Evolutionary conservation across 192 early-diverging fungal genomes (phyloP), one percentile per base, ranked within the genome.

Genomic region (Coemansia javaensis): DNA sequence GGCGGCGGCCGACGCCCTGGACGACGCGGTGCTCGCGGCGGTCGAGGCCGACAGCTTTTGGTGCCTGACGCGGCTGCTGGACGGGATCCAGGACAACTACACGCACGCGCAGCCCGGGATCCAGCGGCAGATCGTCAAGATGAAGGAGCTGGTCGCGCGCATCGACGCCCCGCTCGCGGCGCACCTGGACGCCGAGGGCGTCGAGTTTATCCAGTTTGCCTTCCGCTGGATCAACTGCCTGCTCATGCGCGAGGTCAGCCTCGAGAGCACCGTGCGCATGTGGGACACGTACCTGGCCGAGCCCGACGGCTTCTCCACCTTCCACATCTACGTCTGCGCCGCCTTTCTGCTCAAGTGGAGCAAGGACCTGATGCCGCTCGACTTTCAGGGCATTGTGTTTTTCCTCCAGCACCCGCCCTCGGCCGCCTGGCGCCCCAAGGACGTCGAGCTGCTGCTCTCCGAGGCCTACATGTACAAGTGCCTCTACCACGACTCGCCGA

Each of bases 141-240:
- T 99, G 43, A 89, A 90, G 47, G 94, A 97, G 61, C 77, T 99
- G 25, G 88, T 95, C 2, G 85, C 83, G 32, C 76, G 97, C 39
- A 93, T 99, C 49, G 91, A 99, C 79, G 81, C 15, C 3, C 17
- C 35, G 32, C 66, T 99, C 40, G 82, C 86, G 16, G 51, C 57
- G 18, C 97, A 99, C 56, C 80, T 99, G 31, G 82, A 86, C 46
- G 57, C 75, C 7, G 86, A 99, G 72, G 86, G 88, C 38, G 78
- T 99, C 17, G 93, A 99, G 56, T 99, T 94, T 60, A 93, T 99
- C 43, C 94, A 97, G 69, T 98, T 99, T 78, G 90, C 97, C 7
- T 99, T 97, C 60, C 81, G 97, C 40, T 99, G 97, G 97, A 94
- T 98, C 84, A 99, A 99, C 74, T 99, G 97, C 67, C 59, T 99